Base-by-base conservation (phyloP, 352 stramenopile genomes). In the Pythium utonaiense region DNA sequence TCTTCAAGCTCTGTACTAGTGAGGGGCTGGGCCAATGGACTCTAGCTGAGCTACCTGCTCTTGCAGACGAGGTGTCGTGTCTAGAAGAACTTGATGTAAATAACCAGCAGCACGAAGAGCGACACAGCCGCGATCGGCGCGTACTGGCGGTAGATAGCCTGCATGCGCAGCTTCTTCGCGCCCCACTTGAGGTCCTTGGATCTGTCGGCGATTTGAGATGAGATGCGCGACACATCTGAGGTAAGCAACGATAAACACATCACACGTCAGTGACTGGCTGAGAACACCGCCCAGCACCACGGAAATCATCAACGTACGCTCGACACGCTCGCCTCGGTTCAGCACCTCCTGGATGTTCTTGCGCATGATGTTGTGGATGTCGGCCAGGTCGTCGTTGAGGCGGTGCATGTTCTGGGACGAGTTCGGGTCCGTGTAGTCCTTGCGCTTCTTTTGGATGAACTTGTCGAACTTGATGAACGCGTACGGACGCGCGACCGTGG, bases 361-460 rank as follows among this genome's bases (percentile, higher is more conserved):
- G 70, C 91, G 88, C 96, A 99, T 99, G 71, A 99, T 99, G 69
- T 94, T 98, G 77, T 99, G 96, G 76, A 99, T 99, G 62, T 99
- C 97, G 28, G 90, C 91, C 54, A 99, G 80, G 69, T 99, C 97
- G 63, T 98, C 89, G 76, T 98, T 98, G 34, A 99, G 75, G 40
- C 94, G 93, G 56, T 93, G 88, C 80, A 98, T 98, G 73, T 98
- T 98, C 69, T 97, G 82, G 33, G 88, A 88, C 48, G 89, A 98
- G 55, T 95, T 98, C 19, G 96, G 96, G 74, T 99, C 96, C 40
- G 87, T 87, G 69, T 98, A 99, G 60, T 99, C 96, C 62, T 97
- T 98, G 64, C 96, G 86, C 74, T 98, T 98, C 54, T 96, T 90
- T 78, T 99, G 96, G 67, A 99, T 98, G 41, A 98, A 87, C 64